Conservation (phyloP, 768 basidiomycete species). For the Mrakia hoshinonis region DNA sequence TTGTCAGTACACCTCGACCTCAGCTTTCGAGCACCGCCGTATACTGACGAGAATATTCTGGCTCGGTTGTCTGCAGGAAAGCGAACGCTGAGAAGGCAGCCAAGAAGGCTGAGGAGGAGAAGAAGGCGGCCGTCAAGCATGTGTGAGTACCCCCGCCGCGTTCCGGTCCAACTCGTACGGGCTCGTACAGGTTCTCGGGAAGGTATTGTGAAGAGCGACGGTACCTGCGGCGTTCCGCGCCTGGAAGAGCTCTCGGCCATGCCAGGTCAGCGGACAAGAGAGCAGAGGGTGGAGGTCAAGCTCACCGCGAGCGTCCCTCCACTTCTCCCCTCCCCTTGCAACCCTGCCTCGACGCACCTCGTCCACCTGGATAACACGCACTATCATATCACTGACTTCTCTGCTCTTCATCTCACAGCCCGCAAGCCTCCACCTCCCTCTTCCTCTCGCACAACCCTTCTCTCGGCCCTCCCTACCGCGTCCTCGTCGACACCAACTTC, state of each 20-base stretch:
- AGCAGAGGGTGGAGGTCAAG: not conserved
- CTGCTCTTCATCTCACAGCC: conserved; percentile 44
- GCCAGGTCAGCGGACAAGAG: not conserved
- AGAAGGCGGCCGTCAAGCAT: conserved; percentile 48
- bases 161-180: not conserved
- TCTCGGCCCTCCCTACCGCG: conserved; percentile 91
- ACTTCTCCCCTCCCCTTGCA: not conserved
- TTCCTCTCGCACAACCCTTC: conserved; percentile 93
- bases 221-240: too few relatives aligned
- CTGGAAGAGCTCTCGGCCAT: too few relatives aligned
- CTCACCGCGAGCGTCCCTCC: not conserved
- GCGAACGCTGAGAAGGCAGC: conserved; percentile 40
- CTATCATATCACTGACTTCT: not conserved
- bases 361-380: not conserved
- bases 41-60: not conserved
- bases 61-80: conserved; percentile 53
- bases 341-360: not conserved
- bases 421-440: conserved; percentile 78
- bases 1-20: conserved; percentile 74
- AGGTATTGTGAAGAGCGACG: too few relatives aligned
- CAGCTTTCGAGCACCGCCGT: conserved; percentile 56
- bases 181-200: too few relatives aligned
- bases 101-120: conserved; percentile 64
- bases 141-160: conserved; percentile 52
- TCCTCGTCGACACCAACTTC: conserved; percentile 97